phyloP scores from a whole-genome alignment of 352 stramenopile genomes.

The Globisporangium recalcitrans region DNA sequence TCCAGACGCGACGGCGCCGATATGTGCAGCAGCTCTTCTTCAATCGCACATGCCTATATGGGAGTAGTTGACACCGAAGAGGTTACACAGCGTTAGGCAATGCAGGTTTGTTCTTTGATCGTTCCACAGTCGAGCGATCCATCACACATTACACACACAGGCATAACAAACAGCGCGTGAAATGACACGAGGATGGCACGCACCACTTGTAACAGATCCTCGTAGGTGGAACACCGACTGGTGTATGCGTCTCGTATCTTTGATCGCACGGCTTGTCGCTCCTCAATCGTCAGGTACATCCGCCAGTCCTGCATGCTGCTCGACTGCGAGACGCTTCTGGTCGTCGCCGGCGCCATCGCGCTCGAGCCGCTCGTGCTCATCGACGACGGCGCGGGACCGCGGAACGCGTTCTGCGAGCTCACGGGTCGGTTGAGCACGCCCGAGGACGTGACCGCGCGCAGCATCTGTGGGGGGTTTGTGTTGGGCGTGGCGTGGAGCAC shows the following conservation, averaged over 20 bases:
- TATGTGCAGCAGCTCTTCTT: slow-evolving; percentile 87
- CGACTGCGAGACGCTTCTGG: slow-evolving; percentile 56
- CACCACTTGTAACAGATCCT: slow-evolving; percentile 87
- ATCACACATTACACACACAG: no score
- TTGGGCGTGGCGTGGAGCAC: slow-evolving; percentile 60
- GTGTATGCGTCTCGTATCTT: slow-evolving; percentile 87
- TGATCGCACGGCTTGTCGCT: slow-evolving; percentile 80
- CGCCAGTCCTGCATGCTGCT: slow-evolving; percentile 81
- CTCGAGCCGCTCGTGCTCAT: slow-evolving; percentile 14
- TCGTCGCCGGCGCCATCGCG: slow-evolving; percentile 29
- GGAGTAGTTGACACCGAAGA: background rate
- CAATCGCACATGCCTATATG: slow-evolving; percentile 80
- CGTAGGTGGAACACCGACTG: slow-evolving; percentile 78
- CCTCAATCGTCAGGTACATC: slow-evolving; percentile 89
- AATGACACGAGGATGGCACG: slow-evolving; percentile 7
- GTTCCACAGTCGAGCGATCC: background rate
- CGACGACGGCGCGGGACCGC: slow-evolving; percentile 18
- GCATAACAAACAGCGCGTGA: background rate
- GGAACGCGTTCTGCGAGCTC: slow-evolving; percentile 18
- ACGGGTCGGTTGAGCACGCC: slow-evolving; percentile 72
- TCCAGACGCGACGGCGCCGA: slow-evolving; percentile 82
- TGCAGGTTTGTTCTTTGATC: background rate
- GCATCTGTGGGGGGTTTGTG: slow-evolving; percentile 79
- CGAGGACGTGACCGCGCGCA: slow-evolving; percentile 78
- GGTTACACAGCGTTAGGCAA: background rate